Evolutionary conservation across 2,329 filamentous ascomycete species (phyloP).

Genomic region (Ophiostoma himal-ulmi): DNA sequence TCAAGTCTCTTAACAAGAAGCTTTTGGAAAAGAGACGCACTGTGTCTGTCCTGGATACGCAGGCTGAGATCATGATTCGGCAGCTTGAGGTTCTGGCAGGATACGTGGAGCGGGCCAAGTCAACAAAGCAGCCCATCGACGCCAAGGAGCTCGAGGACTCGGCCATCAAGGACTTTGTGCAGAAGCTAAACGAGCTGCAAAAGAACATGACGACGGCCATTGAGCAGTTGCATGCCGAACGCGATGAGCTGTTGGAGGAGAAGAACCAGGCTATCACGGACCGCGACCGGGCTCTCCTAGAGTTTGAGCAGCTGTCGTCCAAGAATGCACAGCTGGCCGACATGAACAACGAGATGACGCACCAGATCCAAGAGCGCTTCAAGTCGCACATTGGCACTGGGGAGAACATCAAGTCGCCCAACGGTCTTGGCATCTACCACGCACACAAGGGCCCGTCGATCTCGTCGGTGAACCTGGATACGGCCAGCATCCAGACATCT

Average conservation of each 20-base stretch:
- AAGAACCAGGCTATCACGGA: slow-evolving; percentile 74
- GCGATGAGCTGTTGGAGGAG: slow-evolving; percentile 78
- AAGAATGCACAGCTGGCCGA: slow-evolving; percentile 93
- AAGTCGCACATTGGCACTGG: slow-evolving; percentile 61
- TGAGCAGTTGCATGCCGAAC: slow-evolving; percentile 60
- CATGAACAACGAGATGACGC: slow-evolving; percentile 90
- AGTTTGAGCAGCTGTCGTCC: slow-evolving; percentile 89
- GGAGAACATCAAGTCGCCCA: slow-evolving; percentile 41
- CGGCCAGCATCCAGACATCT: slow-evolving; percentile 50
- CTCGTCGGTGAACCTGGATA: slow-evolving; percentile 48
- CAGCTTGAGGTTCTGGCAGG: slow-evolving; percentile 86
- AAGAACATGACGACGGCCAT: slow-evolving; percentile 52
- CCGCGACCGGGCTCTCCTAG: slow-evolving; percentile 87
- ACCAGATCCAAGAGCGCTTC: slow-evolving; percentile 89
- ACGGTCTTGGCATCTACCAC: slow-evolving; percentile 51
- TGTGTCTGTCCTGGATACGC: slow-evolving; percentile 86
- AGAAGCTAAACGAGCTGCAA: slow-evolving; percentile 60
- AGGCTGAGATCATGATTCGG: slow-evolving; percentile 90
- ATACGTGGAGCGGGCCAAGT: slow-evolving; percentile 80
- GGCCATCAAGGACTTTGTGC: slow-evolving; percentile 85
- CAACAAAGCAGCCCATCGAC: slow-evolving; percentile 73
- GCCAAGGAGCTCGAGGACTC: slow-evolving; percentile 78
- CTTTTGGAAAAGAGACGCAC: slow-evolving; percentile 91
- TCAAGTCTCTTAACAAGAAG: slow-evolving; percentile 77
- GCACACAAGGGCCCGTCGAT: slow-evolving; percentile 44